Evolutionary conservation across 129 eudicot species (phyloP), one percentile per base, ranked within the genome.

Genomic region (Chrysanthemum seticuspe): DNA sequence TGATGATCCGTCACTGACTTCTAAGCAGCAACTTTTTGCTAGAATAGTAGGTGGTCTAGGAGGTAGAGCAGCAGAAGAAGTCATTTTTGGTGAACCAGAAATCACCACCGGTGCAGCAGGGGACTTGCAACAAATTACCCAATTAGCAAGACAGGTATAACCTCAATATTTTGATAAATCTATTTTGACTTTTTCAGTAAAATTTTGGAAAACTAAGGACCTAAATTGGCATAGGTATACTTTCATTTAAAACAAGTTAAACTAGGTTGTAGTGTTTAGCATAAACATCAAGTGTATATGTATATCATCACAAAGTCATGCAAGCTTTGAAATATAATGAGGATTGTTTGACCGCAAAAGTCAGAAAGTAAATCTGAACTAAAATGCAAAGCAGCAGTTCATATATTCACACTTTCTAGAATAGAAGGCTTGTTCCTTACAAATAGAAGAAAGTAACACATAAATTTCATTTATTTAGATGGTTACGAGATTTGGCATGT

Each of bases 401-500:
- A 51, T 40, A 40, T 40, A 8, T 56, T 52, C 52, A 7, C 54
- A 34, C 70, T 10, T 74, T 49, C 16, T 5, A 62, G 21, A 23
- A 52, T 23, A 74, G 13, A 53, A 44, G 49, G 36, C 10, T 21
- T 23, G 18, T 6, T 47, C 12, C 2, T 45, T 40, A 45, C 66
- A 71, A 13, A 36, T 29, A 53, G 2, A 23, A 25, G 62, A 59
- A 76, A 31, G 4, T 62, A 52, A 52, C 57, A 6, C n/a, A 4
- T 34, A 36, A 21, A 3, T 6, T 62, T 55, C 55, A 27, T 67
- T 64, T 12, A 55, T 78, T 13, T 18, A 90, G 96, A 91, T 88
- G 97, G 96, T 91, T 57, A 86, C 87, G 2, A 76, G 80, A 78
- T 88, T 80, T 74, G 96, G 97, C 58, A 91, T 88, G 97, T 91